Conservation (phyloP, 1,139 yeast species). For the Pneumocystis canis region DNA sequence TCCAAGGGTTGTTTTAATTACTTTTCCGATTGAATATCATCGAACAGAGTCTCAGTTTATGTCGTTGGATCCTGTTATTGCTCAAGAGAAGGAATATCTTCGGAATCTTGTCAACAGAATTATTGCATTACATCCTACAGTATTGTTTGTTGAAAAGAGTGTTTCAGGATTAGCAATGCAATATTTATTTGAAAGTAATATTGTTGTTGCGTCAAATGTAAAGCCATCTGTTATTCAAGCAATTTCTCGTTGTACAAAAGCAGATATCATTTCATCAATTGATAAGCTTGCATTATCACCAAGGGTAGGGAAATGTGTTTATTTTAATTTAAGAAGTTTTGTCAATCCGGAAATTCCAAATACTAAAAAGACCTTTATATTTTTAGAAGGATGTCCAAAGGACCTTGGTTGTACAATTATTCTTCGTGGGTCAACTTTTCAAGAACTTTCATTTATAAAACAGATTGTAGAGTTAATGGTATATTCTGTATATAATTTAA, state of each 20-base stretch:
- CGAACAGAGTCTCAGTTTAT: constrained; percentile 55
- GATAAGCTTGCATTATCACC: constrained; percentile 48
- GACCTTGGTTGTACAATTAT: constrained; percentile 70
- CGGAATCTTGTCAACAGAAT: constrained; percentile 70
- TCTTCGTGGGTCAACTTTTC: constrained; percentile 56
- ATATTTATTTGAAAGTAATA: constrained; percentile 52
- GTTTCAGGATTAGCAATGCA: constrained; percentile 74
- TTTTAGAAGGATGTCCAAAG: constrained; percentile 60
- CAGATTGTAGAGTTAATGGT: constrained; percentile 68
- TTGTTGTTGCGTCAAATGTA: constrained; percentile 60
- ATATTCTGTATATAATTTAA: constrained; percentile 59
- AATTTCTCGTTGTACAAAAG: constrained; percentile 63
- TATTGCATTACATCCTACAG: constrained; percentile 59
- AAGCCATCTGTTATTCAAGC: constrained; percentile 74
- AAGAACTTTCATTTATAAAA: constrained; percentile 49
- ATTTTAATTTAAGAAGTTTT: constrained; percentile 57
- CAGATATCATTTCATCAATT: constrained; percentile 60
- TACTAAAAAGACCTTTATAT: constrained; percentile 54
- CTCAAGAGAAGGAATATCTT: constrained; percentile 78
- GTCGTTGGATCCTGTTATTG: constrained; percentile 67
- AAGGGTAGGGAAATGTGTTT: constrained; percentile 55
- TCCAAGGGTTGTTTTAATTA: constrained; percentile 68
- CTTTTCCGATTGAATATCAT: constrained; percentile 80
- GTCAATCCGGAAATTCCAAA: constrained; percentile 31
- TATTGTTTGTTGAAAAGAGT: constrained; percentile 65